These are phyloP conservation scores for Linnemannia zychae DNA, from an alignment of 192 early-diverging fungal species.

Conservation along the genomic window DNA sequence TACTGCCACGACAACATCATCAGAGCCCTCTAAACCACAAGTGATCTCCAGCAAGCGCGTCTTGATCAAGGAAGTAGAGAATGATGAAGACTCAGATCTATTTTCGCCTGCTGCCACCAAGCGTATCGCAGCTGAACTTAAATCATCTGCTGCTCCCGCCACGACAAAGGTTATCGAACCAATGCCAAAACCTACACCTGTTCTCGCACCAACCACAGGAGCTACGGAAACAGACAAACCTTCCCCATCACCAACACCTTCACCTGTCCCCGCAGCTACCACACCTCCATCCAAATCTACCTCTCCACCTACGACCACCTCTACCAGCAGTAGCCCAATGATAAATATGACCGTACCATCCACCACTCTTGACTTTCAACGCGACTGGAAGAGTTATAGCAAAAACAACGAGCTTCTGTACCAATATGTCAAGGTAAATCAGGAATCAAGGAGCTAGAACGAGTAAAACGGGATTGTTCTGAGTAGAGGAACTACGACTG, in stretches of 20 bases:
- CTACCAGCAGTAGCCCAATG: background rate
- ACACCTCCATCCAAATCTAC: slow-evolving; percentile 2
- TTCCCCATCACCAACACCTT: background rate
- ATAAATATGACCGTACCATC: slow-evolving; percentile 52
- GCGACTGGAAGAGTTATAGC: slow-evolving; percentile 77
- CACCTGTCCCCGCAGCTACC: background rate
- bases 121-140: slow-evolving; percentile 1
- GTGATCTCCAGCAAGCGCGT: slow-evolving; percentile 62
- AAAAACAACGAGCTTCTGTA: slow-evolving; percentile 63
- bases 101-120: slow-evolving; percentile 15
- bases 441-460: no score
- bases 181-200: background rate
- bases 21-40: background rate
- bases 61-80: slow-evolving; percentile 67
- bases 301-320: background rate
- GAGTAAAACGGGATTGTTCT: background rate
- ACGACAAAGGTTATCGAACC: background rate
- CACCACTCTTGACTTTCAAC: slow-evolving; percentile 79
- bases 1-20: background rate
- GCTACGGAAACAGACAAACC: background rate
- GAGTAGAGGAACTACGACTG: no score
- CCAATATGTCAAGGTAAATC: slow-evolving; percentile 75
- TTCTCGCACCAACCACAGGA: background rate
- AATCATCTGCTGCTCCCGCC: background rate
- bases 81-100: slow-evolving; percentile 34